Evolutionary conservation across 2,329 filamentous ascomycete genomes (phyloP).

Genomic region (Ceratocystiopsis minuta): DNA sequence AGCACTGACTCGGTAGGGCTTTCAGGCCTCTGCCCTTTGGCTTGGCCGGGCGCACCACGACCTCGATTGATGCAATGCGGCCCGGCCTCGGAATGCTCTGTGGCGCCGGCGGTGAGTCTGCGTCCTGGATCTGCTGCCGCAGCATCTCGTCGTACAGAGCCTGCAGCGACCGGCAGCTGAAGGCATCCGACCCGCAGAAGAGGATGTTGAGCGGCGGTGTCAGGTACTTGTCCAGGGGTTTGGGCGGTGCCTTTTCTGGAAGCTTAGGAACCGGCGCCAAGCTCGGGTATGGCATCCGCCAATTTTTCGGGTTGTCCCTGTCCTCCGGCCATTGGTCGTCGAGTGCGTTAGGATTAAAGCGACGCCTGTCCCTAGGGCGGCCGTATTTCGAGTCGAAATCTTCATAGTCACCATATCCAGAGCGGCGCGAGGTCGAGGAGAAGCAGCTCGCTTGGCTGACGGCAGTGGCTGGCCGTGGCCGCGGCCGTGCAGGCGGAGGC

Average conservation of each 20-base stretch:
- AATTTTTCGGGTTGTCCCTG: too few species aligned
- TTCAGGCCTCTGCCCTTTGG: conserved; percentile 59
- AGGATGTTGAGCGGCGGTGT: conserved; percentile 34
- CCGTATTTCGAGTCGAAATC: too few species aligned
- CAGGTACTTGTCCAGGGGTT: conserved; percentile 37
- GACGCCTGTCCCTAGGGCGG: too few species aligned
- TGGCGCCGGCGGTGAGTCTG: background rate
- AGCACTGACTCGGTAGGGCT: conserved; percentile 37
- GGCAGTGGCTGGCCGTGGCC: too few species aligned
- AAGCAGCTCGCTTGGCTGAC: too few species aligned
- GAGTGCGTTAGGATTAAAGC: too few species aligned
- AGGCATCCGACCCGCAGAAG: conserved; percentile 86
- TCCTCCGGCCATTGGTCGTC: too few species aligned
- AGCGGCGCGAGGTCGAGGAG: too few species aligned
- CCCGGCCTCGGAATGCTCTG: conserved; percentile 26
- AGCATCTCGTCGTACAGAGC: conserved; percentile 43
- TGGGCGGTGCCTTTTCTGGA: conserved; percentile 7
- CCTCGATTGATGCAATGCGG: conserved; percentile 60
- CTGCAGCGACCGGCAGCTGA: conserved; percentile 62
- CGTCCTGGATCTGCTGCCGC: background rate
- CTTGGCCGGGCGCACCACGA: conserved; percentile 68
- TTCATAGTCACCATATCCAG: too few species aligned
- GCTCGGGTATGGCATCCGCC: too few species aligned
- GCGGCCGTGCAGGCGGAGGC: too few species aligned
- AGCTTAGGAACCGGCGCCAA: too few species aligned